A percentile compares a stretch with the other conserved stretches of the same genome.
Conservation (phyloP, 2,329 filamentous ascomycete species). For the Venturia oleaginea region DNA sequence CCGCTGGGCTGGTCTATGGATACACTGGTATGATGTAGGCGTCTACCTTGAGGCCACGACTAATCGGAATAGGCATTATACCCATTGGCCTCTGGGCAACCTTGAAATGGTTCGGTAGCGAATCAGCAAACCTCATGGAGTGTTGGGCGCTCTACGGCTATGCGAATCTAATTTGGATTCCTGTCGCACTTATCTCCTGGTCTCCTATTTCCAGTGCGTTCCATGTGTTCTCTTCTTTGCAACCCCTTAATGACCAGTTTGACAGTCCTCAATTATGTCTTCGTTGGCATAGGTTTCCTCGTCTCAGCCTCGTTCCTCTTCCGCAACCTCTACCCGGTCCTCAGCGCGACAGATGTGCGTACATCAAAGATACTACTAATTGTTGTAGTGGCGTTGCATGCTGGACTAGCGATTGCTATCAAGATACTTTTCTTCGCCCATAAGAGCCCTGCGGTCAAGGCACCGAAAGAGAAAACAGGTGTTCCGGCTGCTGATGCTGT, state of each 20-base stretch:
- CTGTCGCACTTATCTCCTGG: constrained; percentile 86
- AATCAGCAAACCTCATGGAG: constrained; percentile 86
- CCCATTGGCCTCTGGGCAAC: constrained; percentile 79
- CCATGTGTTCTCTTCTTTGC: background rate
- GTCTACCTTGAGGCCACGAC: background rate
- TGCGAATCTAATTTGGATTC: constrained; percentile 94
- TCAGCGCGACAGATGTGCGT: constrained; percentile 86
- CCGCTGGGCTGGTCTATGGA: constrained; percentile 87
- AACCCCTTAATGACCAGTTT: background rate
- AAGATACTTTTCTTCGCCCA: constrained; percentile 14
- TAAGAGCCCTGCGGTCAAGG: background rate
- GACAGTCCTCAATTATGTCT: constrained; percentile 75
- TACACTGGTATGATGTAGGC: constrained; percentile 52
- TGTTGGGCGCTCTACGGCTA: constrained; percentile 96
- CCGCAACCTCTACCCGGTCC: constrained; percentile 51
- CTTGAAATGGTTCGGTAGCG: constrained; percentile 90
- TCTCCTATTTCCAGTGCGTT: constrained; percentile 58
- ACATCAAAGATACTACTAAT: constrained; percentile 82
- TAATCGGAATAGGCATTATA: constrained; percentile 48
- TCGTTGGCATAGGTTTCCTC: constrained; percentile 59
- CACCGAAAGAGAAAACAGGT: background rate
- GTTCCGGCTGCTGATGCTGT: background rate
- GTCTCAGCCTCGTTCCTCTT: constrained; percentile 31
- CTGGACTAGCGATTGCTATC: constrained; percentile 50
- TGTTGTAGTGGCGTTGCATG: constrained; percentile 74